Base-by-base conservation (phyloP, 2,329 filamentous ascomycete genomes). In the Gnomoniopsis sp. region DNA sequence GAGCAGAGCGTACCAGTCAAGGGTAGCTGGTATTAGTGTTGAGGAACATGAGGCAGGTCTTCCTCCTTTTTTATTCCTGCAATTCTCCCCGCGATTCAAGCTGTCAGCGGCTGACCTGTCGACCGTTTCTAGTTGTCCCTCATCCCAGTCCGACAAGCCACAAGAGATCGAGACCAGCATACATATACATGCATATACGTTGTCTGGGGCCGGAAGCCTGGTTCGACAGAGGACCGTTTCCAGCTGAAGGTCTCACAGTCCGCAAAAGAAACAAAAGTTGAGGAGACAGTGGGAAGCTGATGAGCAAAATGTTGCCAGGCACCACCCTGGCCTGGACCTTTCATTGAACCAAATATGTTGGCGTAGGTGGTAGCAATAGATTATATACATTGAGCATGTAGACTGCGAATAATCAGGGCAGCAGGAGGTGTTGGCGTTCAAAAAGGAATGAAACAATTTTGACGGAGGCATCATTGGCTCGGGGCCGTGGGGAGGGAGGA, bases 181-280 rank as follows among this genome's bases (percentile, higher is more conserved):
- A 73, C 77, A 0, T 84, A 81, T 59, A 70, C 78, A 61, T 74
- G 74, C 26, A 69, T 81, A n/a, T 75, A 77, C 60, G 76, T 83
- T 6, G 77, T 84, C 0, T 78, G 75, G 65, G 81, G 79, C 10
- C 72, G 80, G 26, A 83, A 82, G 62, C 81, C 81, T 1, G 57
- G 62, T 1, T 26, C 53, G 7, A 58, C 41, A 6, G 41, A 55
- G 17, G 44, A 23, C 22, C 53, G 36, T n/a, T 55, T 49, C 12
- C 21, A 33, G n/a, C 47, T 44, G 12, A 58, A 46, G 6, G 43
- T 44, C 23, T 14, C 47, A 22, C 47, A 44, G 8, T 15, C 38
- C 19, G 34, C 10, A 19, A 23, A 12, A 21, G 14, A 44, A 17
- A 22, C 43, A 19, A 17, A 19, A 11, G 15, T 21, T 19, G 4